Evolutionary conservation across 177 flowering plant species (phyloP).

Genomic region (Telopea speciosissima): DNA sequence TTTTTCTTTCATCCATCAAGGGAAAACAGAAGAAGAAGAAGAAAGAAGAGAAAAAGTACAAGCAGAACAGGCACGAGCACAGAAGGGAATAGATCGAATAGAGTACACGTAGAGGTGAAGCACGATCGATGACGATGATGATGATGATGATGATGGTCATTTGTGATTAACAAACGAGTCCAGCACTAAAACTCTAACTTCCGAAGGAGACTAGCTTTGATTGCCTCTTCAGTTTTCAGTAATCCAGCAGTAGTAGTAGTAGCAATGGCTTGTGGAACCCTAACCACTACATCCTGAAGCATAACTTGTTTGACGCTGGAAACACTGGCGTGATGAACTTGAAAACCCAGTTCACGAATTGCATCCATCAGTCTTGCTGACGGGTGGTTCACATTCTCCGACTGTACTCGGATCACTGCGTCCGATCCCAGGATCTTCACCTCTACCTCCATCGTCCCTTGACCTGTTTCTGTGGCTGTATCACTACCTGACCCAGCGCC

Average conservation of each 20-base stretch:
- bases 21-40: no score
- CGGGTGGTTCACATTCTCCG: slow-evolving; percentile 43
- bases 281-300: slow-evolving; percentile 61
- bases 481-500: no score
- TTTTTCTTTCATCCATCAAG: no score
- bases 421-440: slow-evolving; percentile 49
- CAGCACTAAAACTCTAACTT: slow-evolving; percentile 16
- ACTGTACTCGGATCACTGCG: slow-evolving; percentile 54
- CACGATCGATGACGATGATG: no score
- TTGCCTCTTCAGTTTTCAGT: slow-evolving; percentile 28
- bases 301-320: slow-evolving; percentile 44
- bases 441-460: slow-evolving; percentile 33
- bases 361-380: slow-evolving; percentile 47
- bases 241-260: background rate
- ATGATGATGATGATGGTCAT: no score
- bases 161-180: no score
- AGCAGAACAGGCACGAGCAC: no score
- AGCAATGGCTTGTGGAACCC: slow-evolving; percentile 26
- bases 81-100: no score
- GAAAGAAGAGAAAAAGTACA: no score
- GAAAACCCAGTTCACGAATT: slow-evolving; percentile 41
- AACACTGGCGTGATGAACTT: slow-evolving; percentile 54
- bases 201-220: slow-evolving; percentile 35
- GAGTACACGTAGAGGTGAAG: no score
- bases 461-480: no score